These are phyloP conservation scores for Basipetospora chlamydospora DNA, from an alignment of 2,329 filamentous ascomycete species.

Conservation along the genomic window DNA sequence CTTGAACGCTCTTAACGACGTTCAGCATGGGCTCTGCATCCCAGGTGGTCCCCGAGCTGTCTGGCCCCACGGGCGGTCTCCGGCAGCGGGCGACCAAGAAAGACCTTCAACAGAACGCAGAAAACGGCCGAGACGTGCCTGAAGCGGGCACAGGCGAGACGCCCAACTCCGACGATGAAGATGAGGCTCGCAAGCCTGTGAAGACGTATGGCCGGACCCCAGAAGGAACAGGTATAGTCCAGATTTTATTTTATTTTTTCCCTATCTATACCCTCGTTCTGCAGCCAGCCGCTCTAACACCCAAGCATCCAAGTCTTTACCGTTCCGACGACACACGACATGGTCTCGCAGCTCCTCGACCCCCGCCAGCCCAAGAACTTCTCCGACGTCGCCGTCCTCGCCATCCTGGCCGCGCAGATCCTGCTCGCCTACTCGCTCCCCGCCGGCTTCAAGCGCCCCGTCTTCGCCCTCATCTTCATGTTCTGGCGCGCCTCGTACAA, in stretches of 20 bases:
- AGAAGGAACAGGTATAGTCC: conserved; percentile 81
- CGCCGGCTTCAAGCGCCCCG: conserved; percentile 49
- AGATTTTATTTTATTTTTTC: too few relatives aligned
- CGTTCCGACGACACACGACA: conserved; percentile 92
- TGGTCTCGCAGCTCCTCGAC: conserved; percentile 94
- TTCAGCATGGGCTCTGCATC: conserved; percentile 6
- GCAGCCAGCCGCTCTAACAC: not conserved
- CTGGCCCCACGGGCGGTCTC: conserved; percentile 5
- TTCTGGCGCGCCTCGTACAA: conserved; percentile 94
- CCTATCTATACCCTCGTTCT: too few relatives aligned
- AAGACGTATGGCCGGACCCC: conserved; percentile 87
- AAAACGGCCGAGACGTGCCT: conserved; percentile 6
- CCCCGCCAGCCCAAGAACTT: conserved; percentile 91
- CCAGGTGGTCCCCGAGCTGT: not conserved
- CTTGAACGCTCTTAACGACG: conserved; percentile 5
- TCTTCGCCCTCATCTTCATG: conserved; percentile 72
- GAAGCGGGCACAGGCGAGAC: not conserved
- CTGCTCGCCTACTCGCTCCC: conserved; percentile 62
- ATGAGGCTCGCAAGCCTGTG: conserved; percentile 40
- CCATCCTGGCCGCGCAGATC: conserved; percentile 63
- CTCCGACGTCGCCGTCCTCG: conserved; percentile 68
- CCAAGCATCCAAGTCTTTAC: conserved; percentile 91
- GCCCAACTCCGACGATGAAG: conserved; percentile 29
- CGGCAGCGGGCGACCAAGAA: conserved; percentile 6
- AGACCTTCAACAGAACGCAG: conserved; percentile 1